Conservation (phyloP, 2,329 filamentous ascomycete species). For the Phymatotrichopsis omnivora region DNA sequence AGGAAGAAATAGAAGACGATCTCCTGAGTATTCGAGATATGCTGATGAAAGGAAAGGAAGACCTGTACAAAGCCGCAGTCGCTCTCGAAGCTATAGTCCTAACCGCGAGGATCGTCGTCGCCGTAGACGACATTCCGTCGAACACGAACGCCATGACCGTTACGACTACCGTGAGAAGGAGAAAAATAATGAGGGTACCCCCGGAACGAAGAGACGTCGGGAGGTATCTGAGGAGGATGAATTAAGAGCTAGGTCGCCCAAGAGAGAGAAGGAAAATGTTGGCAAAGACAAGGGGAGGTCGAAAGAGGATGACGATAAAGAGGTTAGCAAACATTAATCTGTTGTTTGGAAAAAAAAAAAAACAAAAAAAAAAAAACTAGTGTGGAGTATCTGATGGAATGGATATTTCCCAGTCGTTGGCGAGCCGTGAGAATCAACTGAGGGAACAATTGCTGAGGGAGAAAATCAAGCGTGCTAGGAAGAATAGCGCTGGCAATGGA, state of each 20-base stretch:
- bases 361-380: too few species aligned
- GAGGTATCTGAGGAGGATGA: conserved; percentile 12
- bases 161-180: too few species aligned
- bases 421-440: conserved; percentile 40
- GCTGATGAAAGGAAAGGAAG: conserved; percentile 25
- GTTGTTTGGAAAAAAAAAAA: too few species aligned
- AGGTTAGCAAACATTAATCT: conserved; percentile 37
- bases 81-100: too few species aligned
- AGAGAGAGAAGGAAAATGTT: neutral
- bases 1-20: conserved; percentile 19
- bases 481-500: conserved; percentile 21
- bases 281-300: conserved; percentile 23
- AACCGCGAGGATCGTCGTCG: conserved; percentile 14
- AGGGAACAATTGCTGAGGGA: conserved; percentile 45
- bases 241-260: conserved; percentile 12
- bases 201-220: conserved; percentile 19
- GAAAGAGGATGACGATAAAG: conserved; percentile 35
- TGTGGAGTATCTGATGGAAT: too few species aligned
- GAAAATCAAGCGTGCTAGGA: conserved; percentile 38
- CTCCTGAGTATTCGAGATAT: conserved; percentile 24
- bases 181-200: conserved; percentile 9
- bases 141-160: conserved; percentile 5
- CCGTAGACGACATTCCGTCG: conserved; percentile 10
- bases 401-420: too few species aligned
- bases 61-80: conserved; percentile 23